These are phyloP conservation scores for Posidonia australis DNA, from an alignment of 106 monocot genomes.

Conservation along the genomic window DNA sequence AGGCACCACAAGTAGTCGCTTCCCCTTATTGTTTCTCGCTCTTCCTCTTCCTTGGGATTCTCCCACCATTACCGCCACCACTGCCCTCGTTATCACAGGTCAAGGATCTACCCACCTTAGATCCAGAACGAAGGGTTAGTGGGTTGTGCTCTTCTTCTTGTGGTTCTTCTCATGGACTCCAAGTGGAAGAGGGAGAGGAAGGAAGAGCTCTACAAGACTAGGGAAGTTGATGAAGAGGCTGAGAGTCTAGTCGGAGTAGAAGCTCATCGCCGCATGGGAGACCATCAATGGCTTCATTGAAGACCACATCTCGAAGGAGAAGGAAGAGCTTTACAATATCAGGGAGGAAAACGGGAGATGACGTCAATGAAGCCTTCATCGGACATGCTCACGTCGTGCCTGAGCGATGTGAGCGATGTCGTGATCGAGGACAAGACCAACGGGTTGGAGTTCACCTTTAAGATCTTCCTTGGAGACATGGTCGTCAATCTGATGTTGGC, in stretches of 20 bases:
- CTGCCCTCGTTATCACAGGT: too few relatives aligned
- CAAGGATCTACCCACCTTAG: too few relatives aligned
- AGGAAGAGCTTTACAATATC: neutral
- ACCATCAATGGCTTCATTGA: constrained; percentile 9
- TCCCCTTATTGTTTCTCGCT: too few relatives aligned
- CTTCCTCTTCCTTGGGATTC: too few relatives aligned
- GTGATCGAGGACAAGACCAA: neutral
- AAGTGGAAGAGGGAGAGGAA: too few relatives aligned
- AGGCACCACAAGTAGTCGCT: too few relatives aligned
- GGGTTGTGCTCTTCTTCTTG: too few relatives aligned
- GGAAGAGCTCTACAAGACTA: too few relatives aligned
- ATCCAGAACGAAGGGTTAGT: too few relatives aligned
- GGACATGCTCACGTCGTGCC: constrained; percentile 12
- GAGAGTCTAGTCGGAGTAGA: constrained; percentile 5
- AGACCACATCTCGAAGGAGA: neutral
- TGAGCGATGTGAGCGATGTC: neutral
- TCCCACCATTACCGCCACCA: too few relatives aligned
- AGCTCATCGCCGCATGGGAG: constrained; percentile 7
- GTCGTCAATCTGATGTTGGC: constrained; percentile 11
- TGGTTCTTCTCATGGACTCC: too few relatives aligned
- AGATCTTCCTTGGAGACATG: constrained; percentile 14
- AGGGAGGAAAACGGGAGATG: neutral
- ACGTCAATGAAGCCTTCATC: too few relatives aligned
- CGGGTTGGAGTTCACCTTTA: neutral
- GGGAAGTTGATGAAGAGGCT: constrained; percentile 13